Base-by-base conservation (phyloP, 208 protist genomes). In the Leishmania guyanensis region DNA sequence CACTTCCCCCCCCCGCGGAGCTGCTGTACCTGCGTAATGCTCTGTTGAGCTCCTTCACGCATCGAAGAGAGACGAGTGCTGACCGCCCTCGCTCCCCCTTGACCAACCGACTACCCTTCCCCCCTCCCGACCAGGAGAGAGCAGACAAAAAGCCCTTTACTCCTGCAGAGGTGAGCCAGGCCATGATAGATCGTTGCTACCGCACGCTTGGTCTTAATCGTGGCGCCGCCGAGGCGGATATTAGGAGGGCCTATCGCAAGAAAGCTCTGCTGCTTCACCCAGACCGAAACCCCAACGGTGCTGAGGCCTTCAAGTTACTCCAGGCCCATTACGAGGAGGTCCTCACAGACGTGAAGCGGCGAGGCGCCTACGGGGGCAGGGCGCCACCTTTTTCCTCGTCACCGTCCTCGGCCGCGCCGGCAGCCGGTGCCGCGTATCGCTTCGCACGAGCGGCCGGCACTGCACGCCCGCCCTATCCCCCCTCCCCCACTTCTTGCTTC, bases 291-390 rank as follows among this genome's bases (percentile, higher is more conserved):
- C 91, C 89, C 0, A 80, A 74, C 8, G 92, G 92, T 12, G 89
- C 85, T 8, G 91, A 98, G n/a, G 91, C 87, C 36, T 98, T 98
- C 80, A 95, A 98, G 65, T 74, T 70, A 5, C 93, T 99, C 36
- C 92, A 93, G 48, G 84, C 90, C 36, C 98, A 99, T 26, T 99
- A 99, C 88, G 98, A 99, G 71, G 92, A 99, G 39, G n/a, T 88
- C 98, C 10, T 89, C 54, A 86, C 98, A 26, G 75, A 92, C 50
- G 82, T 90, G 39, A 86, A 88, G 77, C 69, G 76, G 8, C 70
- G 87, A 75, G 86, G 88, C 70, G 86, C 83, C 17, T 74, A 73
- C 56, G 81, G 84, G 33, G 36, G 39, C n/a, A 33, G 50, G 22
- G 48, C 9, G 12, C 56, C 56, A 8, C 9, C 43, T 12, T 62